Base-by-base conservation (phyloP, 805 yeast genomes). In the Metschnikowia reukaufii region DNA sequence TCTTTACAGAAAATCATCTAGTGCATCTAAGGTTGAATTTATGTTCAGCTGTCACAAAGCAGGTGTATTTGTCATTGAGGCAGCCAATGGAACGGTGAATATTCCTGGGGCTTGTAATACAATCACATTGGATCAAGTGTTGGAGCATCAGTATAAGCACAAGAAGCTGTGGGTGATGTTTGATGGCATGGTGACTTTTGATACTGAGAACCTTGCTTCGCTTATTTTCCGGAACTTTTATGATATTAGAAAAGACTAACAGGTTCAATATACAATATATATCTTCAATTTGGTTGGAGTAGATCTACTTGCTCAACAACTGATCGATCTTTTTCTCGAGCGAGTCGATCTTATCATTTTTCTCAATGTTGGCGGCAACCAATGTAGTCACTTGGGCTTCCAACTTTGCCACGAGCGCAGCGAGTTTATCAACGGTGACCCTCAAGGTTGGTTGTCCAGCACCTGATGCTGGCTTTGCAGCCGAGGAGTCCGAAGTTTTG, bases 171-270 rank as follows among this genome's bases (percentile, higher is more conserved):
- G 88, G 57, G 67, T 73, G 3, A 55, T 86, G 52, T 86, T 89
- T 60, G 83, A 83, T 47, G 86, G 83, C 0, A 78, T 78, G 76
- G 90, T 82, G 6, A 71, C 72, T 18, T 81, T 91, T 54, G 83
- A 85, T 61, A 83, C 95, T 4, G 78, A 84, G 48, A 73, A 81
- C 44, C 68, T 89, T 56, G 74, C 86, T 17, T 79, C 81, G 13
- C 80, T 91, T 50, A 79, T 91, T 18, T 84, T 89, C 64, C 76
- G 76, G 54, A 85, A 86, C 64, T 90, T 90, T 62, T 87, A 86
- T 58, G 86, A 84, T 55, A 67, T 75, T 29, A 64, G 66, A 45
- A 63, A 60, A 47, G 69, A 67, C 20, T 34, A 33, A 37, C 17
- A 21, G 23, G 29, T 27, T 36, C 30, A 23, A 32, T 18, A 31